Base-by-base conservation (phyloP, 106 monocot species). In the Dioscorea zingiberensis region DNA sequence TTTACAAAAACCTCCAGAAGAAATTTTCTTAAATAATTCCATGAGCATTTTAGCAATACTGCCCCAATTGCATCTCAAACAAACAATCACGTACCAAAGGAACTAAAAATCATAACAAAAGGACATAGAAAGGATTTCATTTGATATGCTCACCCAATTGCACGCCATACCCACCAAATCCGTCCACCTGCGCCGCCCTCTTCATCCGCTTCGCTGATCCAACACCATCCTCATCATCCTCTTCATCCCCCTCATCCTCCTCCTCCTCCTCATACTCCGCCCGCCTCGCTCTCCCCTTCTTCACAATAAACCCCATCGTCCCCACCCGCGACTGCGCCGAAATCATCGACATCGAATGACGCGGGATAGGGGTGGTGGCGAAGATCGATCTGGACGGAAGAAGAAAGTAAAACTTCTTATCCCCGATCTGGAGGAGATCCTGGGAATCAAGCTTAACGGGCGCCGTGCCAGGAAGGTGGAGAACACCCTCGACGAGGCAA, bases 341-440 rank as follows among this genome's bases (percentile, higher is more conserved):
- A 18, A 45, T 45, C 59, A 53, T 23, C 18, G 59, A 48, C 19
- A 62, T 44, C 38, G 44, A 1, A 48, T 26, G 70, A 17, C 14
- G 57, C 65, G 21, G 44, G 0, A 17, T 23, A 46, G 24, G 21
- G 21, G 47, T 5, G n/a, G 65, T 59, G 3, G 81, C 85, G 46
- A 82, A 82, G 62, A 90, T 85, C 23, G 89, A 83, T 11, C 89
- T 71, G 21, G 74, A 65, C 14, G 89, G 89, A 45, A 90, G 76
- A 38, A 90, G 71, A 56, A 90, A 90, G 74, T 90, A 90, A 61
- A 90, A 94, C 71, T 76, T 73, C 59, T 82, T 82, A 54, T 90
- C 94, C 44, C 94, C 94, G 44, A 94, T 90, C 78, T 94, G 90
- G n/a, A 94, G 80, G 24, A 94, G 80, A 58, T 94, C 87, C 75